Base-by-base conservation (phyloP, 352 stramenopile species). In the Nothophytophthora sp. region DNA sequence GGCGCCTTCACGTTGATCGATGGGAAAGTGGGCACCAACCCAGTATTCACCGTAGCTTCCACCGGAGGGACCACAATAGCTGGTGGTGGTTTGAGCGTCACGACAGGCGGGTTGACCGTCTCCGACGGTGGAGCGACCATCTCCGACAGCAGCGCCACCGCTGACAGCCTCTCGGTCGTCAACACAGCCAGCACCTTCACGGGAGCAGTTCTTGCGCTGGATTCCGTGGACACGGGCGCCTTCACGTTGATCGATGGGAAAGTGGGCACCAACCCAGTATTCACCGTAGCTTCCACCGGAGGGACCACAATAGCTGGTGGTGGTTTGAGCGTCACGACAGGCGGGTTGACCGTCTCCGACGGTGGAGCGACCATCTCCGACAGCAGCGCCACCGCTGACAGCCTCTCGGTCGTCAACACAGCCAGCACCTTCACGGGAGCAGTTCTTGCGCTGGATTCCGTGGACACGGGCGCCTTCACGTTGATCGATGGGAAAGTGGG, bases 231-330 rank as follows among this genome's bases (percentile, higher is more conserved):
- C 1, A 37, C 30, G 1, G 34, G 22, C 30, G 50, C 20, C 4
- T 42, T 43, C 27, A 35, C 36, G 1, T 13, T 43, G 16, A 50
- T 45, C 6, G 32, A 51, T 18, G 30, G 37, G 16, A 59, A 51
- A 18, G 32, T 50, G 11, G 50, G 6, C 0, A 15, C 20, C 19
- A 46, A 3, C 1, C 38, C 50, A 12, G 8, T 30, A 6, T 47
- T 50, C 18, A 44, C 25, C 4, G 33, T 56, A 20, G 53, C 18
- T 37, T n/a, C 43, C 28, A 43, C 52, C 18, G 54, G 44, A 11
- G 11, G 34, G 8, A 43, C 50, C 11, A 48, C 41, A 6, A 32
- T 43, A 2, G 13, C 30, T 2, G 41, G 33, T 7, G 60, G 47
- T 6, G 54, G 55, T 0, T 36, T 60, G 0, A n/a, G n/a, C n/a